Evolutionary conservation across 495 filamentous ascomycete species (phyloP), one percentile per base, ranked within the genome.

Genomic region (Tetracladium marchalianum): DNA sequence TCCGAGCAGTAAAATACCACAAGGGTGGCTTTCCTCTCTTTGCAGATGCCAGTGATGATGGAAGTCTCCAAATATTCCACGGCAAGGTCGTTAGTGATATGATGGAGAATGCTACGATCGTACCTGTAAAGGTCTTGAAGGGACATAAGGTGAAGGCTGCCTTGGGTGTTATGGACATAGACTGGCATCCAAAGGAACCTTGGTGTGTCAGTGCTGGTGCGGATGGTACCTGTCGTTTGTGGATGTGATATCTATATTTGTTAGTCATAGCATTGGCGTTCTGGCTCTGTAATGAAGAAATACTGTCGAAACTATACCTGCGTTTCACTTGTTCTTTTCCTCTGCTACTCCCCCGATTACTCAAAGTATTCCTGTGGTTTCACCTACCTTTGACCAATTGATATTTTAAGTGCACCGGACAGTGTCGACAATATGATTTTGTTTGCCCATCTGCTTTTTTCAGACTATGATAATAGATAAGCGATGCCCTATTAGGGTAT

Each of bases 171-270:
- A 66, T 97, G 67, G 93, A 95, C 63, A 66, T 96, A 22, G 88
- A 90, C 53, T 98, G 92, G 92, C 90, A 96, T 70, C 85, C 85
- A 13, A 75, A 75, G 36, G 85, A 95, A 66, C 84, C 89, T 4
- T 96, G 92, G 90, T 81, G 78, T 66, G 87, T 93, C 44, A 90
- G 83, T 73, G 90, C 87, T 32, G 90, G 90, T 47, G 92, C 90
- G 2, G 92, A 98, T 71, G 92, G 92, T 33, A 90, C 85, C 4
- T 84, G 81, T 68, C 76, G 85, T 50, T 65, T 89, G 62, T 90
- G 85, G 85, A 60, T 60, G 57, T 60, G 46, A 56, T 34, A 22
- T 45, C 35, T 41, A 15, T 22, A 19, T 16, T 31, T 42, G 27
- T 34, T 27, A 12, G 9, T 43, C 47, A 47, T 53, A 50, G 54